Evolutionary conservation across 768 basidiomycete genomes (phyloP).

Genomic region (Guyanaporus albipodus): DNA sequence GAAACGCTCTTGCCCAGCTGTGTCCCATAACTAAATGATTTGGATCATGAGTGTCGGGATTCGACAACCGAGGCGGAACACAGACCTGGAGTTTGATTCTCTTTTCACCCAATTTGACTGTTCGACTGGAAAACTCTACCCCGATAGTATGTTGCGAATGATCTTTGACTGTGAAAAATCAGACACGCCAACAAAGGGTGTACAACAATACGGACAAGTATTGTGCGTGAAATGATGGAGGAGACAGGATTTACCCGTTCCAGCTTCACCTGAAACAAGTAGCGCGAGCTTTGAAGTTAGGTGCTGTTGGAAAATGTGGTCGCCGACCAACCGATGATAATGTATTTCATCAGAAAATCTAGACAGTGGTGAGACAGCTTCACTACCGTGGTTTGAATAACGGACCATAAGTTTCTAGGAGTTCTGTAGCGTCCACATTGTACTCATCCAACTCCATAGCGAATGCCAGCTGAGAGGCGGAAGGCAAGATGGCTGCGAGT

Average conservation of each 20-base stretch:
- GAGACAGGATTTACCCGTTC: conserved; percentile 95
- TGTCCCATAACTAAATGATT: conserved; percentile 82
- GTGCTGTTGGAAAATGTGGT: conserved; percentile 3
- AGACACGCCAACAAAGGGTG: conserved; percentile 5
- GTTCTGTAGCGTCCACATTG: conserved; percentile 82
- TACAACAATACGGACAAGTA: conserved; percentile 61
- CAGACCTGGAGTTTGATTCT: conserved; percentile 91
- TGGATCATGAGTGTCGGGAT: conserved; percentile 11
- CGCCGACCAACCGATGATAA: conserved; percentile 74
- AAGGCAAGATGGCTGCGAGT: neutral
- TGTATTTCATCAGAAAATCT: conserved; percentile 99
- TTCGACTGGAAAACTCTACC: conserved; percentile 95
- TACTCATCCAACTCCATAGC: conserved; percentile 63
- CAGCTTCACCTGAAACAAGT: conserved; percentile 74
- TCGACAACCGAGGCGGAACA: conserved; percentile 2
- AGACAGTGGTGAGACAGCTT: conserved; percentile 18
- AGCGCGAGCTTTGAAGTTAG: conserved; percentile 2
- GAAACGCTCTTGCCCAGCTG: conserved; percentile 94
- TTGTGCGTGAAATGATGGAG: conserved; percentile 97
- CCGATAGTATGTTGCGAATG: conserved; percentile 98
- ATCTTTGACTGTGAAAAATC: conserved; percentile 73
- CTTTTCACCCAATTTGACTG: conserved; percentile 90
- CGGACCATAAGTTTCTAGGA: conserved; percentile 91
- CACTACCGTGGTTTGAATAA: neutral
- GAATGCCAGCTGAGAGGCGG: conserved; percentile 2